Evolutionary conservation across 768 basidiomycete genomes (phyloP).

Genomic region (Pleurotus platypus): DNA sequence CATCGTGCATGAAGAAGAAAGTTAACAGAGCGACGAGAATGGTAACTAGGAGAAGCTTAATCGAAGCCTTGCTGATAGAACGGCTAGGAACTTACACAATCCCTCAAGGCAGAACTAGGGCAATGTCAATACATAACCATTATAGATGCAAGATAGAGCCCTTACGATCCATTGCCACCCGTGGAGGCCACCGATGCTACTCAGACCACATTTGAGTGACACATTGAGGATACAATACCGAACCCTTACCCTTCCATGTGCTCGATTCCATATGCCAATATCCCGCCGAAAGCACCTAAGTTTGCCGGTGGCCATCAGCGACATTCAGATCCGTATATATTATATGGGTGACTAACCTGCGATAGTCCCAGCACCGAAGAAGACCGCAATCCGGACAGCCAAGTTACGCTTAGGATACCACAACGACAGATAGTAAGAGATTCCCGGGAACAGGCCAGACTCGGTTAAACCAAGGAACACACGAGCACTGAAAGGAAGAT

Average conservation of each 20-base stretch:
- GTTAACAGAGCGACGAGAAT: conserved; percentile 27
- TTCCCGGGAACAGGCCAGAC: conserved; percentile 22
- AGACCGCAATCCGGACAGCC: conserved; percentile 48
- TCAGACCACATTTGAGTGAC: background rate
- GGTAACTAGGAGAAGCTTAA: conserved; percentile 20
- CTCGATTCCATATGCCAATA: conserved; percentile 33
- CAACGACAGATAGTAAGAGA: conserved; percentile 42
- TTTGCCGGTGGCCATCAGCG: background rate
- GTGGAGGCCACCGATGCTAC: conserved; percentile 21
- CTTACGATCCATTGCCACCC: conserved; percentile 38
- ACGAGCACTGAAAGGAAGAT: conserved; percentile 21
- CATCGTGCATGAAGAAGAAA: conserved; percentile 37
- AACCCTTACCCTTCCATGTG: conserved; percentile 27
- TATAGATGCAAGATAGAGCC: background rate
- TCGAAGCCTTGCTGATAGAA: background rate
- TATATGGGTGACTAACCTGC: conserved; percentile 27
- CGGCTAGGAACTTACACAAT: conserved; percentile 17
- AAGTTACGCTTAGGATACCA: conserved; percentile 54
- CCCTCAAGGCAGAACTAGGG: conserved; percentile 34
- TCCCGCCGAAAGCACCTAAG: conserved; percentile 39
- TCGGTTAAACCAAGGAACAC: conserved; percentile 22
- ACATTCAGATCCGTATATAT: background rate
- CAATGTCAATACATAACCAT: too few relatives aligned
- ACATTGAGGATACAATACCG: too few relatives aligned
- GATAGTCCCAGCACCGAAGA: conserved; percentile 53